Evolutionary conservation across 352 stramenopile species (phyloP), one percentile per base, ranked within the genome.

Genomic region (Globisporangium parvum): DNA sequence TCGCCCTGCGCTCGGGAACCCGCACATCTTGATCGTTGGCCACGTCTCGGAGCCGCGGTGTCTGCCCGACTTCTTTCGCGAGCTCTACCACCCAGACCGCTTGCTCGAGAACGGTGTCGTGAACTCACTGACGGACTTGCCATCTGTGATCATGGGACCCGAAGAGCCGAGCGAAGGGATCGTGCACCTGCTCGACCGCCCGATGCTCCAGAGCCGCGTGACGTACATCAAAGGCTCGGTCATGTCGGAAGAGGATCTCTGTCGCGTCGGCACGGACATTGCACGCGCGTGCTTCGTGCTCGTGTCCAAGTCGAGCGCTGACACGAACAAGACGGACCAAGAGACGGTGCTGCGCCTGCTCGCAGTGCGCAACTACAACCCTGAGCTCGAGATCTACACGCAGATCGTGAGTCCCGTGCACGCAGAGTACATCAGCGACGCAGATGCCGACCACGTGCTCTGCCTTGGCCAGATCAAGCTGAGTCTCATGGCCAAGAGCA

Each of bases 401-500:
- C 77, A 87, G 50, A 80, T 87, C 24, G 63, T 82, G 14, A 77
- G 72, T 28, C 71, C 70, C 8, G 63, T 71, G n/a, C 84, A 75
- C 55, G 56, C 73, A 21, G 69, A 79, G 60, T 81, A 84, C 58
- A 80, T 84, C 58, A 85, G 63, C 42, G 72, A 80, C 18, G 68
- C 79, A 8, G 69, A 84, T 41, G 51, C 63, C 21, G 70, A 85
- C 39, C 74, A 85, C 45, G 48, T 85, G 26, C 53, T 87, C 12
- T 87, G 74, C 60, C 61, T 87, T 54, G 67, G 84, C 54, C 65
- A 87, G 64, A 72, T 84, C 65, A 87, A 87, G 57, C 58, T 85
- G 48, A 80, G 71, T 45, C 53, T 87, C 24, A 59, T 87, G 45
- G 77, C 77, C 46, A 87, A 87, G 58, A 85, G 72, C 53, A 83